Evolutionary conservation across 192 early-diverging fungal species (phyloP), one percentile per base, ranked within the genome.

Genomic region (Backusella morwellensis): DNA sequence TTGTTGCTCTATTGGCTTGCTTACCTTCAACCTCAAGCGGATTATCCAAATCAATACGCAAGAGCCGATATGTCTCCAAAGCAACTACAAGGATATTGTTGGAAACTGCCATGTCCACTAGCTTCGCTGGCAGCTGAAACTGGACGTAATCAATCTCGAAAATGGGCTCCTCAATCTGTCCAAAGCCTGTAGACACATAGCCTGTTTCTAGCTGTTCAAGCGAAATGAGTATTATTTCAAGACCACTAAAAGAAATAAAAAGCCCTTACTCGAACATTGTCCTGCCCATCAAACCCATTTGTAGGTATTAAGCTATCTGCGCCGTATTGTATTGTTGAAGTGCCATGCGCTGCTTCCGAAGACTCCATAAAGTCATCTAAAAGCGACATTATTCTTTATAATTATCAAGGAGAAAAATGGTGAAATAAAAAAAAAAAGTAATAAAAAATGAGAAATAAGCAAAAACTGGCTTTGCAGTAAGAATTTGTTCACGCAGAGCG

Each of bases 1-100:
- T 4, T 11, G 12, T 40, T 66, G 56, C 26, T 23, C 35, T 23
- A 36, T 36, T 34, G 35, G 73, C 56, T 82, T 54, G 7, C 21
- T 54, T 63, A 92, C 93, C 94, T 85, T 94, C 92, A 36, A 95
- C 87, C 70, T 91, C 87, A 44, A 95, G 86, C 6, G 92, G 87
- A 71, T 95, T 90, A 32, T 94, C 94, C 17, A 99, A 86, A 80
- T 97, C 94, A 78, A 99, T 98, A 72, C 97, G 90, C 44, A 97
- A 83, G 3, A 97, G 83, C 75, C 87, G 86, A 78, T 88, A 89
- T 0, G 87, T 88, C 35, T 95, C 92, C 75, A 96, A 87, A 5
- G 93, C 93, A 67, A 98, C 86, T 9, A 94, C 87, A 41, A 98
- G 86, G 12, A 94, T 88, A 79, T 97, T 94, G 83, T 94, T 96